Evolutionary conservation across 306 rosid genomes (phyloP).

Genomic region (Dalbergia cultrata): DNA sequence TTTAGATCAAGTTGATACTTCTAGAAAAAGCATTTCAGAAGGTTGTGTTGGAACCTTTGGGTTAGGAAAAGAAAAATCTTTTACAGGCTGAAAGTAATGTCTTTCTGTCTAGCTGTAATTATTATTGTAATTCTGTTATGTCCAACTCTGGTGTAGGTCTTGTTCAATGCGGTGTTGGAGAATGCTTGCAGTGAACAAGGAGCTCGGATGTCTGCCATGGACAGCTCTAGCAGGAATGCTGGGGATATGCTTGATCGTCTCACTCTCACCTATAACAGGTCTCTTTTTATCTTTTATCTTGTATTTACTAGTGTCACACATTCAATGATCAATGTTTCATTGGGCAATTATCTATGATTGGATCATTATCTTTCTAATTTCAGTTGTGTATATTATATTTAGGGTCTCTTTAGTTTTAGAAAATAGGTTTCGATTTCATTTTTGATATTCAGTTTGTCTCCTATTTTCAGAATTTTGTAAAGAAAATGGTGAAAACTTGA

Average conservation of each 20-base stretch:
- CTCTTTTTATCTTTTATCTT: constrained; percentile 41
- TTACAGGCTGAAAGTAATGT: neutral
- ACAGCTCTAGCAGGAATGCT: constrained; percentile 99
- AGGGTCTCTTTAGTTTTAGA: no score
- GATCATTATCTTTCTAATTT: neutral
- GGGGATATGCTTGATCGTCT: constrained; percentile 99
- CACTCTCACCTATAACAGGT: constrained; percentile 95
- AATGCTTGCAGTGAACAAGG: constrained; percentile 99
- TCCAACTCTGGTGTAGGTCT: constrained; percentile 55
- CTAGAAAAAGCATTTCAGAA: neutral
- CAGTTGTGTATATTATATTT: neutral
- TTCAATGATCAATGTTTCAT: constrained; percentile 5
- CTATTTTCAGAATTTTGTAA: no score
- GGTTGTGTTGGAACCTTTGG: neutral
- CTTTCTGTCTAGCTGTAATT: constrained; percentile 11
- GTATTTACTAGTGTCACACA: neutral
- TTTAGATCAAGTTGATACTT: neutral
- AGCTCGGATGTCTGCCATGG: constrained; percentile 99
- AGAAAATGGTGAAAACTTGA: no score
- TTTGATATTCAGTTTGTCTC: no score
- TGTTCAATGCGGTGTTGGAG: constrained; percentile 95
- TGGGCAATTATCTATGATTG: neutral
- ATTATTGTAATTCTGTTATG: neutral
- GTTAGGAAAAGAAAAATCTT: neutral
- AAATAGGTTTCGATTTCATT: no score